A percentile compares a stretch with the other conserved stretches of the same genome.
Conservation (phyloP, 768 basidiomycete genomes). For the Suillus americanus region DNA sequence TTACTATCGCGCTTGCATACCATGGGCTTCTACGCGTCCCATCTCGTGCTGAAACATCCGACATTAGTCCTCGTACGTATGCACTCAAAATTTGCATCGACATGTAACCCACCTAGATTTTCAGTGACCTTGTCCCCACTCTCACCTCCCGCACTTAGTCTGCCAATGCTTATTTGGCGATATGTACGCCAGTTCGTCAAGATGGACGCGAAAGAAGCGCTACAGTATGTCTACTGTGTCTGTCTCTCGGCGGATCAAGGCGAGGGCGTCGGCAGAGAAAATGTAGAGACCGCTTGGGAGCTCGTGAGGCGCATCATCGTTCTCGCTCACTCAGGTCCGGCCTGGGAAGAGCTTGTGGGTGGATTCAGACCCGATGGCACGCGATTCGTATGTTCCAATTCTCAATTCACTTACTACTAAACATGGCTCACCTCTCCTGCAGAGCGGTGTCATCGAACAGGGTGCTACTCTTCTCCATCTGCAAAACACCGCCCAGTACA, state of each 20-base stretch:
- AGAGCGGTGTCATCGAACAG: constrained; percentile 90
- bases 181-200: constrained; percentile 92
- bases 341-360: constrained; percentile 94
- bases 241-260: constrained; percentile 75
- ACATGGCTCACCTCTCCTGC: constrained; percentile 8
- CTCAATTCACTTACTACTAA: background rate
- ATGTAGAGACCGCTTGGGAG: constrained; percentile 80
- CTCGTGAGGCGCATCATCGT: constrained; percentile 78
- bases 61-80: constrained; percentile 75
- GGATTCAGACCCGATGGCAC: constrained; percentile 88
- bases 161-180: constrained; percentile 86
- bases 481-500: constrained; percentile 62
- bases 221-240: constrained; percentile 93
- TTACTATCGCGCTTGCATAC: constrained; percentile 89
- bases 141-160: constrained; percentile 70
- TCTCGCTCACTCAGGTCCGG: constrained; percentile 71
- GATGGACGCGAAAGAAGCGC: constrained; percentile 89
- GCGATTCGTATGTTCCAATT: constrained; percentile 64
- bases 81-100: background rate
- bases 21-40: constrained; percentile 90
- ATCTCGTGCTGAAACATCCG: constrained; percentile 76
- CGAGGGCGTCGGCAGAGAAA: constrained; percentile 74
- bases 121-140: constrained; percentile 70
- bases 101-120: background rate
- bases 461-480: constrained; percentile 76